These are phyloP conservation scores for Coniophora puteana DNA, from an alignment of 1,284 basidiomycete genomes.

Conservation along the genomic window DNA sequence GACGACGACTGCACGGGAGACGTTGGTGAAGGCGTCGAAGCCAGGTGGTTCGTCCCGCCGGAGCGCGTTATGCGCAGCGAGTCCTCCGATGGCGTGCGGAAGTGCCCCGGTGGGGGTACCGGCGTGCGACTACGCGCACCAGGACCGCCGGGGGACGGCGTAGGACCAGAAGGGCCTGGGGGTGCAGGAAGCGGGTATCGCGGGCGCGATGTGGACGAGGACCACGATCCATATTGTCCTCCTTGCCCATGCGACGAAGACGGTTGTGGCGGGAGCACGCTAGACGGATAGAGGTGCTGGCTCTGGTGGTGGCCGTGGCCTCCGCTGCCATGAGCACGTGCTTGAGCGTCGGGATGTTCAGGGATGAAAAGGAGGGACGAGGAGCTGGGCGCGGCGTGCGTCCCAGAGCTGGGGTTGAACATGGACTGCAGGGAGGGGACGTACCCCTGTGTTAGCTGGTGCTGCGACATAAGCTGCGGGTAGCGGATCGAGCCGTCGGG, in stretches of 20 bases:
- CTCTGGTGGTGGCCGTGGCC: conserved; percentile 21
- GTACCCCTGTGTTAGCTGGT: conserved; percentile 55
- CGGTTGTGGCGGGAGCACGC: conserved; percentile 25
- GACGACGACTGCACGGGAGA: conserved; percentile 24
- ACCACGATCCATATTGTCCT: conserved; percentile 2
- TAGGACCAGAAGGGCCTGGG: too few species aligned
- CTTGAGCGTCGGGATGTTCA: conserved; percentile 26
- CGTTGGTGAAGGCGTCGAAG: conserved; percentile 12
- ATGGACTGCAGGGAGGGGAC: conserved; percentile 54
- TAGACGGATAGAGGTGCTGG: conserved; percentile 27
- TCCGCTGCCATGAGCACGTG: too few species aligned
- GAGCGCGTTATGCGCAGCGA: conserved; percentile 25
- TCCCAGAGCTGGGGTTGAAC: conserved; percentile 35
- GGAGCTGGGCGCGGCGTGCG: conserved; percentile 27
- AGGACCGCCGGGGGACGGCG: too few species aligned
- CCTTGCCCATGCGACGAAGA: conserved; percentile 11
- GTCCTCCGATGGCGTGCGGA: conserved; percentile 25
- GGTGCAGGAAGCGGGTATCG: conserved; percentile 17
- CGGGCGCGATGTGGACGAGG: conserved; percentile 4
- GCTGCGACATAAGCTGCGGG: conserved; percentile 52
- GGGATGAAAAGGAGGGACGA: conserved; percentile 28
- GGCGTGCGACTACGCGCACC: too few species aligned
- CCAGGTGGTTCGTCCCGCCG: conserved; percentile 9
- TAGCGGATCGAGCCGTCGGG: conserved; percentile 41
- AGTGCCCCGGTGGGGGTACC: conserved; percentile 17